Evolutionary conservation across 768 basidiomycete species (phyloP).

Genomic region (Dacryopinax spathularia): DNA sequence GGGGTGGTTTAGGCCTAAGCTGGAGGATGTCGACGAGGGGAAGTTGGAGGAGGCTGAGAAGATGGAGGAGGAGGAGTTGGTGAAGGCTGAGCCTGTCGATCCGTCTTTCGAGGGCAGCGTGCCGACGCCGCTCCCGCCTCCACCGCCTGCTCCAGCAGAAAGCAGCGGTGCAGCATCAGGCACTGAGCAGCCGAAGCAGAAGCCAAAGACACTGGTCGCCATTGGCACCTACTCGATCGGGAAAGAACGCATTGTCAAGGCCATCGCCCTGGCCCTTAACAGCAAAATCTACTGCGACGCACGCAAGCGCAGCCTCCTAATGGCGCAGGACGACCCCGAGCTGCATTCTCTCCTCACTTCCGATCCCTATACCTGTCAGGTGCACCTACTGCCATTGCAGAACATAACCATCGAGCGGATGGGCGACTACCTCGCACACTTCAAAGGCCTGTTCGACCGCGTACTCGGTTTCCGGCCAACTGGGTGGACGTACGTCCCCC

Average conservation of each 20-base stretch:
- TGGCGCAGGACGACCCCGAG: conserved; percentile 73
- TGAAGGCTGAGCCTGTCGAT: conserved; percentile 2
- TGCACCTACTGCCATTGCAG: conserved; percentile 71
- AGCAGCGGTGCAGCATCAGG: conserved; percentile 8
- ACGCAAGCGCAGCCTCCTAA: conserved; percentile 67
- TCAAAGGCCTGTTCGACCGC: conserved; percentile 53
- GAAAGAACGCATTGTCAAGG: conserved; percentile 95
- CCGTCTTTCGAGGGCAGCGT: neutral
- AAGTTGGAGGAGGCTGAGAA: conserved; percentile 22
- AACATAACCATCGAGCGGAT: conserved; percentile 64
- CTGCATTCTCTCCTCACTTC: conserved; percentile 61
- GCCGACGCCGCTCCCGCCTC: neutral
- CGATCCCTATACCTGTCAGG: conserved; percentile 59
- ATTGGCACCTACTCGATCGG: conserved; percentile 88
- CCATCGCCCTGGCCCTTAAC: conserved; percentile 65
- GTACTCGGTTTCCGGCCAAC: conserved; percentile 82
- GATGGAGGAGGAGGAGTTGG: conserved; percentile 17
- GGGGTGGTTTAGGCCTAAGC: conserved; percentile 11
- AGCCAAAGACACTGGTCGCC: conserved; percentile 7
- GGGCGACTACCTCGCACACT: conserved; percentile 58
- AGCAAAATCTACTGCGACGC: conserved; percentile 82
- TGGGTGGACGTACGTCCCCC: conserved; percentile 81
- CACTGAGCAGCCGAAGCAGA: conserved; percentile 9
- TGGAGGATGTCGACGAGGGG: conserved; percentile 24
- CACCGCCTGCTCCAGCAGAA: conserved; percentile 13